Evolutionary conservation across 2,329 filamentous ascomycete genomes (phyloP).

Genomic region (Xylariaceae sp.): DNA sequence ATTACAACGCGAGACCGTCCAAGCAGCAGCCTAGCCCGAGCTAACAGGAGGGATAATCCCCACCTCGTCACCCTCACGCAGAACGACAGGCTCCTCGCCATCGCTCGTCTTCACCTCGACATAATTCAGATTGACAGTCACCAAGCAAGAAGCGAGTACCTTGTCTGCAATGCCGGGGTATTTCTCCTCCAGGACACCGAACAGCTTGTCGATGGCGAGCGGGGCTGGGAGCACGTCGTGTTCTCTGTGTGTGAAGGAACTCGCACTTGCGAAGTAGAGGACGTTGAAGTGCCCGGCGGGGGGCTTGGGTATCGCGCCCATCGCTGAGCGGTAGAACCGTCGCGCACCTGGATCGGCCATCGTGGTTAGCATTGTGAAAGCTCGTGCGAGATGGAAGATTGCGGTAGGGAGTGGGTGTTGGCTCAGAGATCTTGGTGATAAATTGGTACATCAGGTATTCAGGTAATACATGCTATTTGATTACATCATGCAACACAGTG

Average conservation of each 20-base stretch:
- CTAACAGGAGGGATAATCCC: slow-evolving; percentile 87
- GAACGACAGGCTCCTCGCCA: slow-evolving; percentile 42
- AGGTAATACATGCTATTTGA: slow-evolving; percentile 59
- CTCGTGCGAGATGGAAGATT: slow-evolving; percentile 7
- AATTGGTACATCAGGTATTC: slow-evolving; percentile 54
- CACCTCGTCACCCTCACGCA: slow-evolving; percentile 76
- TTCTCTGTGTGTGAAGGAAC: slow-evolving; percentile 67
- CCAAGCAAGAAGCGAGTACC: slow-evolving; percentile 68
- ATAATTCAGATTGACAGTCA: slow-evolving; percentile 80
- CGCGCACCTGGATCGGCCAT: not conserved
- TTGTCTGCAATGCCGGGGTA: slow-evolving; percentile 68
- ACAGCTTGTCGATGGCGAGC: slow-evolving; percentile 60
- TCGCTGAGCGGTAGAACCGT: slow-evolving; percentile 15
- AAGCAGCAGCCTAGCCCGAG: slow-evolving; percentile 60
- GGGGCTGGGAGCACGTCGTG: slow-evolving; percentile 66
- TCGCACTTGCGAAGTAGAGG: slow-evolving; percentile 78
- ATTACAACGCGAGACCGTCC: too few relatives aligned
- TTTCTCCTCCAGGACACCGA: slow-evolving; percentile 62
- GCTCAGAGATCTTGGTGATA: slow-evolving; percentile 73
- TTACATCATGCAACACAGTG: slow-evolving; percentile 57
- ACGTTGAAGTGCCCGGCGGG: slow-evolving; percentile 70
- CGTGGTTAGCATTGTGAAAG: slow-evolving; percentile 11
- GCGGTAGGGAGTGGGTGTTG: slow-evolving; percentile 24
- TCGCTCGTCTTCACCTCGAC: slow-evolving; percentile 60
- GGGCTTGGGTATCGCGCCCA: slow-evolving; percentile 43